Conservation (phyloP, 116 monocot genomes). For the Zostera marina region DNA sequence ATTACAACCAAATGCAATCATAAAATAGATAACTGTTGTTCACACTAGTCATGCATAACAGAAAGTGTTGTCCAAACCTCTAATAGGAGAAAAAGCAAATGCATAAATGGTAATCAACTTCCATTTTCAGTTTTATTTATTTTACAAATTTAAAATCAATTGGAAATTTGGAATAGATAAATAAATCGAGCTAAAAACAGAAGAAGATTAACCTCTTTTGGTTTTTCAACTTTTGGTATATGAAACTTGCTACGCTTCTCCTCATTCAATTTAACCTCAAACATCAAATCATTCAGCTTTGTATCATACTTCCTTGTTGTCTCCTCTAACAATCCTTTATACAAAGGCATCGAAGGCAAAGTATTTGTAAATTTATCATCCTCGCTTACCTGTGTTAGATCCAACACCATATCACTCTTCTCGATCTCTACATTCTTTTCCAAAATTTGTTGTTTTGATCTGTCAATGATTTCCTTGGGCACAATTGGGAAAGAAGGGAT, state of each 20-base stretch:
- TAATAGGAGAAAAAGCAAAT: too few species aligned
- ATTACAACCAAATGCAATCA: background rate
- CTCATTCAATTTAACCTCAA: slow-evolving; percentile 39
- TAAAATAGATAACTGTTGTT: background rate
- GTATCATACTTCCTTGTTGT: slow-evolving; percentile 26
- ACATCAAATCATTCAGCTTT: slow-evolving; percentile 33
- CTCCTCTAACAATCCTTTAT: slow-evolving; percentile 35
- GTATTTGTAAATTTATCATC: slow-evolving; percentile 7
- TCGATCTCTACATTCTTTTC: slow-evolving; percentile 21
- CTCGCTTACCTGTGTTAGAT: background rate
- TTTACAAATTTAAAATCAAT: too few species aligned
- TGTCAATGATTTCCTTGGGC: background rate
- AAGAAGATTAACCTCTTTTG: slow-evolving; percentile 18
- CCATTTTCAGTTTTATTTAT: too few species aligned
- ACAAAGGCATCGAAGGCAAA: slow-evolving; percentile 15
- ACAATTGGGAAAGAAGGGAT: background rate
- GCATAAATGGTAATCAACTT: too few species aligned
- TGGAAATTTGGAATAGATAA: too few species aligned
- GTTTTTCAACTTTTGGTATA: slow-evolving; percentile 6
- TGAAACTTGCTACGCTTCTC: slow-evolving; percentile 24
- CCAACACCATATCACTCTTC: slow-evolving; percentile 11
- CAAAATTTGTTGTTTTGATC: slow-evolving; percentile 3
- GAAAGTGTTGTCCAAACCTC: too few species aligned
- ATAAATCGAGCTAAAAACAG: background rate
- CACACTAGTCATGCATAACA: too few species aligned